Evolutionary conservation across 805 yeast genomes (phyloP).

Genomic region (Kluyveromyces dobzhanskii): DNA sequence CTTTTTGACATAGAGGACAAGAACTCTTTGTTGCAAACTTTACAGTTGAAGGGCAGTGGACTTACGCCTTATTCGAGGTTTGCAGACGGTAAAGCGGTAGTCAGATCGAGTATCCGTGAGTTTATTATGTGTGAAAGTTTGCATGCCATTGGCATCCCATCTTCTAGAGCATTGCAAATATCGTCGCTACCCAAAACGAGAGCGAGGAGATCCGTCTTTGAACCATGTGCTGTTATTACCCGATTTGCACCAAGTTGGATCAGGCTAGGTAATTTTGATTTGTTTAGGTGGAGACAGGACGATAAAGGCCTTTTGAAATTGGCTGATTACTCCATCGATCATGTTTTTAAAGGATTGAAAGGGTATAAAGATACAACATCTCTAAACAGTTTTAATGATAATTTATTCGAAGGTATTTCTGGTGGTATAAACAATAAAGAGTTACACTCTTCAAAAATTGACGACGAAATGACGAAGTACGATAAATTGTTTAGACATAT

Average conservation of each 20-base stretch:
- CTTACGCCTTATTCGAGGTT: conserved; percentile 86
- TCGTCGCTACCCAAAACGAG: conserved; percentile 63
- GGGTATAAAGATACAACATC: conserved; percentile 23
- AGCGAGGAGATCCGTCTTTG: conserved; percentile 63
- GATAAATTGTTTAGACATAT: conserved; percentile 66
- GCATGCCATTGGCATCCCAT: conserved; percentile 73
- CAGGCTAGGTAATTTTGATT: conserved; percentile 81
- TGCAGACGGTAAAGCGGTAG: conserved; percentile 94
- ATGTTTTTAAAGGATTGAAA: conserved; percentile 41
- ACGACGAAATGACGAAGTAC: conserved; percentile 37
- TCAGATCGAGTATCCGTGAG: conserved; percentile 82
- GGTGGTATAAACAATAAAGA: conserved; percentile 14
- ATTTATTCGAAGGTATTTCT: conserved; percentile 20
- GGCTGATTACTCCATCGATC: conserved; percentile 63
- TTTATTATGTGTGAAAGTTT: conserved; percentile 78
- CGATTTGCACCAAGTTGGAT: conserved; percentile 84
- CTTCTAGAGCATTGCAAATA: conserved; percentile 75
- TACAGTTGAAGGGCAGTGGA: conserved; percentile 91
- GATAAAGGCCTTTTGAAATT: conserved; percentile 51
- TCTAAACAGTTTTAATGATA: conserved; percentile 17
- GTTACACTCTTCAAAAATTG: conserved; percentile 3
- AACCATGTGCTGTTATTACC: conserved; percentile 76
- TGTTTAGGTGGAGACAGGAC: conserved; percentile 68
- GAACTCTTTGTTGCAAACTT: conserved; percentile 15
- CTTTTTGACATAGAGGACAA: conserved; percentile 67